These are phyloP conservation scores for Colletotrichum caudatum DNA, from an alignment of 2,329 filamentous ascomycete species.

Conservation along the genomic window DNA sequence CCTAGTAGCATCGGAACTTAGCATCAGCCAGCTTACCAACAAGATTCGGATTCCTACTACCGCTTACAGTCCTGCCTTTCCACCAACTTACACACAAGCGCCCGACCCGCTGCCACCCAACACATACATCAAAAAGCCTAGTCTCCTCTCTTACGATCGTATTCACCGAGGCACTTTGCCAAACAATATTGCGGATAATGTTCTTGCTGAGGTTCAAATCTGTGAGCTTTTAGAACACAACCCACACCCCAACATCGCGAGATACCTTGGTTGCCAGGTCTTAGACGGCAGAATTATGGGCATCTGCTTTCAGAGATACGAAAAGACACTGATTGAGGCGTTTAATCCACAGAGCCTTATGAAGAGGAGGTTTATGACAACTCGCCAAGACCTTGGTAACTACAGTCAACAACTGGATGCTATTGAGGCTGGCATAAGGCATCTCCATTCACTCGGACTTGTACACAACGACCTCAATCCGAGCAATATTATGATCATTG, in stretches of 20 bases:
- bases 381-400: background rate
- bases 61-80: background rate
- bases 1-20: background rate
- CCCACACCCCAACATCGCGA: background rate
- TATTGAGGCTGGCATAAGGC: background rate
- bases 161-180: background rate
- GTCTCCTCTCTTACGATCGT: slow-evolving; percentile 9
- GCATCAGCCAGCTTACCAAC: background rate
- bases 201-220: background rate
- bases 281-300: background rate
- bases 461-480: too few relatives aligned
- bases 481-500: too few relatives aligned
- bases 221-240: background rate
- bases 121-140: slow-evolving; percentile 11
- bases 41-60: background rate
- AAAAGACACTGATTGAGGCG: background rate
- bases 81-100: background rate
- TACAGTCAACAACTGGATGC: background rate
- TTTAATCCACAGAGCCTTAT: background rate
- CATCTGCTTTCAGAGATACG: background rate
- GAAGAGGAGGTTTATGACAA: background rate
- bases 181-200: background rate
- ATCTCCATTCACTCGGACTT: too few relatives aligned
- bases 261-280: background rate
- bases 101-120: slow-evolving; percentile 9